These are phyloP conservation scores for Tremella fuciformis DNA, from an alignment of 768 basidiomycete species.

Conservation along the genomic window DNA sequence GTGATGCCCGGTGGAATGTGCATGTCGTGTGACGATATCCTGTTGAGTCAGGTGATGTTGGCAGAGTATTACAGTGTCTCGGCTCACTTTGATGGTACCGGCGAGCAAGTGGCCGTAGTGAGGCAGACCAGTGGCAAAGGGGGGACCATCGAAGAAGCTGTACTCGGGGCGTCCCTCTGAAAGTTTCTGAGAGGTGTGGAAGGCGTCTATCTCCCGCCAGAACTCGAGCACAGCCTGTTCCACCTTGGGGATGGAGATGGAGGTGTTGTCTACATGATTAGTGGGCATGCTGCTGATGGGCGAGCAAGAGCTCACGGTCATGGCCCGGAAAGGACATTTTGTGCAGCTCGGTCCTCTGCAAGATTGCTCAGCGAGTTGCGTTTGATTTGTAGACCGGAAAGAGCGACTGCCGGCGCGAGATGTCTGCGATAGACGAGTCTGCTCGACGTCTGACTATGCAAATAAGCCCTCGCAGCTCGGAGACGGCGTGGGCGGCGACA, in stretches of 20 bases:
- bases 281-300: neutral
- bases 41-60: constrained; percentile 50
- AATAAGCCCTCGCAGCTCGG: neutral
- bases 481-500: no score
- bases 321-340: constrained; percentile 35
- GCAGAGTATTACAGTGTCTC: neutral
- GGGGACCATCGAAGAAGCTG: constrained; percentile 95
- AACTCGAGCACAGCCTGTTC: constrained; percentile 74
- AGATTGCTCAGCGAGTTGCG: constrained; percentile 2
- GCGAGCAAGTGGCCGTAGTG: constrained; percentile 94
- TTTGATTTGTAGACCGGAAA: neutral
- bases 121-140: constrained; percentile 93
- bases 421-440: neutral
- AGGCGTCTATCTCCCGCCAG: constrained; percentile 97
- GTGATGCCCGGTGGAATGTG: constrained; percentile 85
- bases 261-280: constrained; percentile 28
- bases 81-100: constrained; percentile 51
- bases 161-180: constrained; percentile 86
- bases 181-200: constrained; percentile 86
- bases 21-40: constrained; percentile 97
- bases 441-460: neutral
- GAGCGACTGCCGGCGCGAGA: neutral
- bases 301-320: constrained; percentile 27
- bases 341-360: constrained; percentile 6
- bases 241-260: constrained; percentile 47